phyloP scores from a whole-genome alignment of 495 filamentous ascomycete genomes.

The Penicillium silybi region DNA sequence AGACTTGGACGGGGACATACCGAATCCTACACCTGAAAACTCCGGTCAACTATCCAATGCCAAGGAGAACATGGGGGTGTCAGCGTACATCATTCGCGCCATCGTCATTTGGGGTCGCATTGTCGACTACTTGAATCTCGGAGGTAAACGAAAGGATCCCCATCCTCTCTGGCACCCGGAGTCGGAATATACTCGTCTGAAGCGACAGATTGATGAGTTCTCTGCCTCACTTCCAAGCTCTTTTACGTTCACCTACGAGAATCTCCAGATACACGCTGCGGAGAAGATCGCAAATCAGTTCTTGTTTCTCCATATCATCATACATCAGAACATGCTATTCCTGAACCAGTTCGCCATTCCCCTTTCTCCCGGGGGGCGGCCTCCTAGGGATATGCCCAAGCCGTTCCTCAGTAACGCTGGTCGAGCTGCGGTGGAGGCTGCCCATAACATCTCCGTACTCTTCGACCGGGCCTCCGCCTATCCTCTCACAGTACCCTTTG shows the following conservation, averaged over 20 bases:
- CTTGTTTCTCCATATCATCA: slow-evolving; percentile 85
- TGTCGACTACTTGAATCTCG: slow-evolving; percentile 85
- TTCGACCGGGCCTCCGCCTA: slow-evolving; percentile 76
- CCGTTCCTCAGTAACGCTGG: slow-evolving; percentile 73
- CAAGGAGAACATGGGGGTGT: slow-evolving; percentile 87
- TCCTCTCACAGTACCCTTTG: slow-evolving; percentile 83
- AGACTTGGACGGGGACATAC: slow-evolving; percentile 69
- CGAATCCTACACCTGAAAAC: slow-evolving; percentile 59
- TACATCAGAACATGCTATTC: slow-evolving; percentile 86
- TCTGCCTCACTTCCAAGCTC: slow-evolving; percentile 62
- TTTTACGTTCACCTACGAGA: slow-evolving; percentile 72
- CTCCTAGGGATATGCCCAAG: slow-evolving; percentile 72
- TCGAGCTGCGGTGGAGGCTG: slow-evolving; percentile 77
- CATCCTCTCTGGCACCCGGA: slow-evolving; percentile 76
- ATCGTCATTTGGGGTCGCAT: slow-evolving; percentile 88
- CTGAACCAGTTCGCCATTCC: slow-evolving; percentile 85
- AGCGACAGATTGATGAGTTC: slow-evolving; percentile 68
- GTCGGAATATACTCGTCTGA: slow-evolving; percentile 69
- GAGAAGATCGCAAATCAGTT: slow-evolving; percentile 88
- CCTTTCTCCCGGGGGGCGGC: slow-evolving; percentile 58
- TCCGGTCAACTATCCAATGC: slow-evolving; percentile 62
- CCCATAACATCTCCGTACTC: slow-evolving; percentile 80
- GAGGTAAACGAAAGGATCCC: slow-evolving; percentile 77
- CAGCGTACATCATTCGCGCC: slow-evolving; percentile 83
- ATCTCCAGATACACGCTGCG: slow-evolving; percentile 77